Percentiles rank a stretch among this genome's conserved stretches.
phyloP scores from a whole-genome alignment of 305 asterid genomes.

The Solanum hybrid region DNA sequence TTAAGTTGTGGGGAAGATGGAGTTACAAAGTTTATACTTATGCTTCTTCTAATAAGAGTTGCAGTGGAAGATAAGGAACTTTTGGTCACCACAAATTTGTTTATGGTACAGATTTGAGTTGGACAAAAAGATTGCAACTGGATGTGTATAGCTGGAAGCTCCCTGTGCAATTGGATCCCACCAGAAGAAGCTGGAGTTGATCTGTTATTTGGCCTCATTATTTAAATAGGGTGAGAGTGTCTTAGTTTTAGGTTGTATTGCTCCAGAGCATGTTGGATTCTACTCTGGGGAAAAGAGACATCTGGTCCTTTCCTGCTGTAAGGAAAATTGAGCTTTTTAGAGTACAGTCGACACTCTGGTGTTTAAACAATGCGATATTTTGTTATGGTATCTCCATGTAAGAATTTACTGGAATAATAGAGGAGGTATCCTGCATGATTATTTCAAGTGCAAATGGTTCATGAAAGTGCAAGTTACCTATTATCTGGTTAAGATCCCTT shows the following conservation, averaged over 20 bases:
- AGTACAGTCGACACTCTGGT: not conserved
- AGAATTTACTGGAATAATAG: constrained; percentile 14
- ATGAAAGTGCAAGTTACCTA: not conserved
- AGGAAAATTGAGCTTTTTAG: constrained; percentile 7
- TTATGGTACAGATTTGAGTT: constrained; percentile 25
- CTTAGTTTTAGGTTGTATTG: constrained; percentile 6
- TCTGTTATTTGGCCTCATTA: constrained; percentile 8
- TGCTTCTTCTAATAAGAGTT: constrained; percentile 13
- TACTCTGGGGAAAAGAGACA: not conserved
- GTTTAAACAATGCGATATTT: not conserved
- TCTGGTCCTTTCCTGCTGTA: constrained; percentile 13
- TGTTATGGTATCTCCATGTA: constrained; percentile 6
- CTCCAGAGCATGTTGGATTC: constrained; percentile 8
- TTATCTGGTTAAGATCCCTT: not conserved
- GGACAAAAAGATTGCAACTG: constrained; percentile 22
- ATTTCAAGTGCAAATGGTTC: not conserved
- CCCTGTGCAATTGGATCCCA: constrained; percentile 7
- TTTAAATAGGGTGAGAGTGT: constrained; percentile 5
- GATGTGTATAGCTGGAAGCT: constrained; percentile 8
- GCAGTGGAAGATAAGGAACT: constrained; percentile 16
- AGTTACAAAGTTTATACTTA: not conserved
- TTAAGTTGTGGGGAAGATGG: not conserved
- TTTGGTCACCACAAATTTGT: constrained; percentile 20
- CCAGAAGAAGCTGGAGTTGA: not conserved
- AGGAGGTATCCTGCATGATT: not conserved